Percentiles rank a stretch among this genome's conserved stretches.
Evolutionary conservation across 352 stramenopile genomes (phyloP).

Genomic region (Globisporangium nodosum): DNA sequence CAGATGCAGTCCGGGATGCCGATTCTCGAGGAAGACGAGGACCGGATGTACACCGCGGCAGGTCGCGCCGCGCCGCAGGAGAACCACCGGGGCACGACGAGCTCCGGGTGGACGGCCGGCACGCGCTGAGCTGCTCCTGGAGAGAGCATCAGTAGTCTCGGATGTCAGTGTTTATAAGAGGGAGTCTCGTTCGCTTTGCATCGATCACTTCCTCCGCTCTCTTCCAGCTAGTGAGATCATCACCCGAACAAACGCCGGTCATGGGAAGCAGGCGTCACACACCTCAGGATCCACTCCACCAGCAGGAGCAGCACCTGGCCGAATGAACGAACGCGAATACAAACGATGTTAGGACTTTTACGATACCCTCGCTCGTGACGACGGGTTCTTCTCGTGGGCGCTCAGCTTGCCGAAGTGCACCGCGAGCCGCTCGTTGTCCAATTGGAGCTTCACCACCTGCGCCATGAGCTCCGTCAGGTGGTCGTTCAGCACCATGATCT

Average conservation of each 20-base stretch:
- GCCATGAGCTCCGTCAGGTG: slow-evolving; percentile 83
- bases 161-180: background rate
- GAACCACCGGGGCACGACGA: slow-evolving; percentile 37
- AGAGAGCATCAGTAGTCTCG: too few species aligned
- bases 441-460: slow-evolving; percentile 66
- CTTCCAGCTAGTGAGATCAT: too few species aligned
- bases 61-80: slow-evolving; percentile 3
- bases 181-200: too few species aligned
- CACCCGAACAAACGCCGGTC: too few species aligned
- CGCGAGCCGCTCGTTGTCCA: slow-evolving; percentile 60
- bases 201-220: too few species aligned
- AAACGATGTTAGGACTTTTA: background rate
- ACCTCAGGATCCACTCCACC: too few species aligned
- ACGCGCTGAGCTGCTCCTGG: slow-evolving; percentile 13
- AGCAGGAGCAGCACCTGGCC: too few species aligned
- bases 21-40: slow-evolving; percentile 63
- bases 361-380: slow-evolving; percentile 6
- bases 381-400: slow-evolving; percentile 1
- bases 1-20: slow-evolving; percentile 48
- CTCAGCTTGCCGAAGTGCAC: slow-evolving; percentile 30
- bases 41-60: slow-evolving; percentile 18
- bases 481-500: slow-evolving; percentile 82
- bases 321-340: background rate
- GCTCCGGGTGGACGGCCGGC: slow-evolving; percentile 38
- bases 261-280: background rate